phyloP scores from a whole-genome alignment of 2,329 filamentous ascomycete species.

The Talaromyces atroroseus region DNA sequence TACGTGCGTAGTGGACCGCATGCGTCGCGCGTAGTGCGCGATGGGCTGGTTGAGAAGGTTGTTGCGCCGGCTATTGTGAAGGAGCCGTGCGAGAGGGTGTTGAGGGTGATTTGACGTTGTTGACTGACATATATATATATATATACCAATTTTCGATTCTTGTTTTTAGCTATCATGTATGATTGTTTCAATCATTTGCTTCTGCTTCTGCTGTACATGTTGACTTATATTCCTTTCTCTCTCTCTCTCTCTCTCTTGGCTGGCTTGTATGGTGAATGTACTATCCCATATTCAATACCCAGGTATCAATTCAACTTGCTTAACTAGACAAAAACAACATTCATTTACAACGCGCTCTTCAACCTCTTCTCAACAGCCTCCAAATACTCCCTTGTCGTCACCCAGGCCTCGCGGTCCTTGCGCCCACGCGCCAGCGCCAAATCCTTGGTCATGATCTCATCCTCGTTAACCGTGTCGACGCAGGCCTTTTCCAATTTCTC shows the following conservation, averaged over 20 bases:
- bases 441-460: slow-evolving; percentile 99
- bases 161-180: not conserved
- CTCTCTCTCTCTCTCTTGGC: too few species aligned
- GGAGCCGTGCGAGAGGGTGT: slow-evolving; percentile 29
- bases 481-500: slow-evolving; percentile 90
- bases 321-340: too few species aligned
- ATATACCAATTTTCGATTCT: not conserved
- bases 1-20: slow-evolving; percentile 33
- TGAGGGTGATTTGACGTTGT: not conserved
- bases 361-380: slow-evolving; percentile 86
- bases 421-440: slow-evolving; percentile 90
- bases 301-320: too few species aligned
- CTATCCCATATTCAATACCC: too few species aligned
- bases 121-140: too few species aligned
- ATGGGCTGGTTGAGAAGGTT: slow-evolving; percentile 36
- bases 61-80: slow-evolving; percentile 36
- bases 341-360: slow-evolving; percentile 59
- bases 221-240: not conserved
- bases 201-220: not conserved
- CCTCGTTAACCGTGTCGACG: slow-evolving; percentile 85
- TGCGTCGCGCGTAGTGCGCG: slow-evolving; percentile 35
- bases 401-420: slow-evolving; percentile 76
- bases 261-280: too few species aligned
- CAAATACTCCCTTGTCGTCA: slow-evolving; percentile 88
- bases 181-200: too few species aligned